These are phyloP conservation scores for Straminergon stramineum DNA, from an alignment of 225 moss, liverwort and hornwort genomes.

Conservation along the genomic window DNA sequence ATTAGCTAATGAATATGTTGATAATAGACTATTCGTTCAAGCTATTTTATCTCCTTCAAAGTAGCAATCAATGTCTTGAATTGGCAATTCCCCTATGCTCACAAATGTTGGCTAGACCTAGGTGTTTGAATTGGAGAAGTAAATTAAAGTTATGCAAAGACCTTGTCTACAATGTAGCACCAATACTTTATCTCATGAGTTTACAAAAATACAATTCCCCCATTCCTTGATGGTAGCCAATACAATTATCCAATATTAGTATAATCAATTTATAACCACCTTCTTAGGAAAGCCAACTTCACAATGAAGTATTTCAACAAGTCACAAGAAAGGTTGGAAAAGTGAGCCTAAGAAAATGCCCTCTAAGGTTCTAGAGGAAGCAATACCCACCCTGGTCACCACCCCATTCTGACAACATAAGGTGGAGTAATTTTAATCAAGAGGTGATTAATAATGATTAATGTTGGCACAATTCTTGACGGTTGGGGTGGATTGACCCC, in stretches of 20 bases:
- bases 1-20: not conserved
- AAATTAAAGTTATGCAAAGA: not conserved
- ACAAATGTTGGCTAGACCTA: not conserved
- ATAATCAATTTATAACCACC: not conserved
- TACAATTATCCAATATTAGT: not conserved
- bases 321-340: not conserved
- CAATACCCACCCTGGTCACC: no score
- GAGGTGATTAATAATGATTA: no score
- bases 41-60: not conserved
- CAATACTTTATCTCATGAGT: rapidly evolving
- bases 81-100: not conserved
- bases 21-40: not conserved
- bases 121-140: not conserved
- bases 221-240: not conserved
- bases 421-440: no score
- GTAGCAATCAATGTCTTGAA: rapidly evolving
- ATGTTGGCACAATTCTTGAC: no score
- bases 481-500: no score
- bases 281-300: rapidly evolving
- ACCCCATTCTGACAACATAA: no score
- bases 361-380: no score
- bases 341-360: no score
- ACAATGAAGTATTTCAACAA: not conserved
- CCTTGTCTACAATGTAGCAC: not conserved
- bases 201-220: not conserved